A percentile compares a stretch with the other conserved stretches of the same genome.
Evolutionary conservation across 75 land plant species (phyloP).

Genomic region (Pinus taeda): DNA sequence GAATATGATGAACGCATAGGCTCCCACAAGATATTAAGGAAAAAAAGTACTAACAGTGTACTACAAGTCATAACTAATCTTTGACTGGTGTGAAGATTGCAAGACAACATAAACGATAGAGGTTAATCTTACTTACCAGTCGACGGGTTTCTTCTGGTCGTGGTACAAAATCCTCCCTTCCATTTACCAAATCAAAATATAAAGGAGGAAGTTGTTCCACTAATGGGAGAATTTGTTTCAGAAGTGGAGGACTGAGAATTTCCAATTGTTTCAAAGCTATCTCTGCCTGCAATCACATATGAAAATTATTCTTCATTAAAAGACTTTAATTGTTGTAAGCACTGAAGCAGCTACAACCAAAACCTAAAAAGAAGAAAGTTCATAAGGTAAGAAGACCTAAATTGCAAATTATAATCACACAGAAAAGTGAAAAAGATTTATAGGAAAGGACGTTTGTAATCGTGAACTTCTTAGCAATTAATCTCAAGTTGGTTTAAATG

Average conservation of each 20-base stretch:
- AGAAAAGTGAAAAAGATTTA: background rate
- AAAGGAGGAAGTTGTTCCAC: constrained; percentile 94
- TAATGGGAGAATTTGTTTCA: constrained; percentile 92
- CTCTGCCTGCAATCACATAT: constrained; percentile 62
- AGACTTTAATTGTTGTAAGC: background rate
- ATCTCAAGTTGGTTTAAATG: background rate
- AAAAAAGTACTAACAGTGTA: background rate
- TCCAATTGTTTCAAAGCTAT: constrained; percentile 83
- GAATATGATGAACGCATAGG: background rate
- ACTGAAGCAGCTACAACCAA: background rate
- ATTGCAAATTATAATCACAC: background rate
- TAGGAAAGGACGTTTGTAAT: background rate
- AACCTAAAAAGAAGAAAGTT: background rate
- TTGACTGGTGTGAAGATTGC: background rate
- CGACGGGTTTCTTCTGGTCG: constrained; percentile 82
- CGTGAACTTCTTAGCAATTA: background rate
- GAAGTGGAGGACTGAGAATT: constrained; percentile 75
- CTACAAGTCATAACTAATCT: background rate
- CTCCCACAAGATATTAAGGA: background rate
- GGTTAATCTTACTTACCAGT: constrained; percentile 49
- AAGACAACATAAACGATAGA: background rate
- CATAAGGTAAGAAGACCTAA: background rate
- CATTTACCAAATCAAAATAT: constrained; percentile 83
- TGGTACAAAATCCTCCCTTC: constrained; percentile 87
- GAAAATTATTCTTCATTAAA: background rate